Evolutionary conservation across 2,329 filamentous ascomycete species (phyloP), one percentile per base, ranked within the genome.

Genomic region (Helminthosporium solani): DNA sequence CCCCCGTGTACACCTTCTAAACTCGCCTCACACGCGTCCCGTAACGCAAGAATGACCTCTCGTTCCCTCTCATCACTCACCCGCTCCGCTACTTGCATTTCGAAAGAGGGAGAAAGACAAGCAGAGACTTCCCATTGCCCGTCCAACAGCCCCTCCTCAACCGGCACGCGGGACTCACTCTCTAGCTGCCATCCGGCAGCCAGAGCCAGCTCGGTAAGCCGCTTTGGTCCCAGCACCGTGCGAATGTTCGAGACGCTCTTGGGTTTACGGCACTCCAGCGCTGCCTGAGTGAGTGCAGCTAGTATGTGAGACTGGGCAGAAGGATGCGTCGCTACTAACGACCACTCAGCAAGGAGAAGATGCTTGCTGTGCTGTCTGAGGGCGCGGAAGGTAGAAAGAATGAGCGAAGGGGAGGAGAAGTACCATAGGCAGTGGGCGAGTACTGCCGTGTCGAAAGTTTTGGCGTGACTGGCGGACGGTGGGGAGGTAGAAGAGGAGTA

Each of bases 371-470:
- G 63, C 8, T 64, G 54, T 21, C 54, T 62, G 21, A 75, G 55
- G n/a, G 66, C 63, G 0, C 47, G 4, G 5, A 79, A 64, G n/a
- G 74, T 70, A 2, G 52, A 48, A 0, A 60, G 47, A 3, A 79
- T 62, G 9, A 66, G 52, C 0, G 55, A 50, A 0, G 69, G 69
- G 1, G 69, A 70, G 14, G 66, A 53, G 53, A 83, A 81, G 57
- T 82, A 83, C 75, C 76, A 83, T 21, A 79, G 68, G 52, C 70
- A 75, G 59, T 82, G 79, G 15, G 68, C 67, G 28, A 82, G 67
- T 2, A 82, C 73, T 2, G 73, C 70, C 18, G 68, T 71, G 49
- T 79, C 75, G 63, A 73, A 80, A 3, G 30, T n/a, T n/a, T n/a
- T n/a, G n/a, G n/a, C n/a, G n/a, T n/a, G n/a, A n/a, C n/a, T n/a